Evolutionary conservation across 108 stramenopile species (phyloP).

Genomic region (Bacterosira constricta): DNA sequence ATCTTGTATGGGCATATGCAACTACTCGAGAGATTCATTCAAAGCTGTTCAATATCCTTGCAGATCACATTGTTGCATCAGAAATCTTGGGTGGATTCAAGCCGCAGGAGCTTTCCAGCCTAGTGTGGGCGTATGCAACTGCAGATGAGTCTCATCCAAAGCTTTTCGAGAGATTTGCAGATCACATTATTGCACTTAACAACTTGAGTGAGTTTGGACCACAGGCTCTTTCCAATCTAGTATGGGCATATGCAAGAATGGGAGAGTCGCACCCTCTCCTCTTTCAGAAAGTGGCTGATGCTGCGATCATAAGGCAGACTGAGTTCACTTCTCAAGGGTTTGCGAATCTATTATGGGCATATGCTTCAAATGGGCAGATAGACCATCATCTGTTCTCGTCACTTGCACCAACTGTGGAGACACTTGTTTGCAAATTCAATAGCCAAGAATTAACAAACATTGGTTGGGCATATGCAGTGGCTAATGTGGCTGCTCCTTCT

Average conservation of each 20-base stretch:
- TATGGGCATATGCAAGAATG: background rate
- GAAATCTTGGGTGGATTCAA: background rate
- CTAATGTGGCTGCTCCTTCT: background rate
- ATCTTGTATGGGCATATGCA: background rate
- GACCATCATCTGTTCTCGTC: background rate
- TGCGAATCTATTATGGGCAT: background rate
- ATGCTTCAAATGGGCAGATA: background rate
- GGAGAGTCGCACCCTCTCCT: background rate
- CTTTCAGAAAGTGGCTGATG: background rate
- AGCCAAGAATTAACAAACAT: background rate
- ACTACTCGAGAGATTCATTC: background rate
- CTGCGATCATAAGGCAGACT: background rate
- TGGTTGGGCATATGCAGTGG: background rate
- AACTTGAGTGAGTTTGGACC: background rate
- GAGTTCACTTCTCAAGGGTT: background rate
- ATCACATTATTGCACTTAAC: background rate
- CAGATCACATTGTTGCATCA: background rate
- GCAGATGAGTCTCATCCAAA: background rate
- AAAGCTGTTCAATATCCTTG: background rate
- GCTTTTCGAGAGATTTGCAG: background rate
- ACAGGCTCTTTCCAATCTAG: background rate
- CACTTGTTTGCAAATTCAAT: background rate
- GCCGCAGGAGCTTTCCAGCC: background rate
- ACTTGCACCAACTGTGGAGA: background rate
- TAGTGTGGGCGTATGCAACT: background rate